Evolutionary conservation across 768 basidiomycete species (phyloP), one percentile per base, ranked within the genome.

Genomic region (Leccinum arenicola): DNA sequence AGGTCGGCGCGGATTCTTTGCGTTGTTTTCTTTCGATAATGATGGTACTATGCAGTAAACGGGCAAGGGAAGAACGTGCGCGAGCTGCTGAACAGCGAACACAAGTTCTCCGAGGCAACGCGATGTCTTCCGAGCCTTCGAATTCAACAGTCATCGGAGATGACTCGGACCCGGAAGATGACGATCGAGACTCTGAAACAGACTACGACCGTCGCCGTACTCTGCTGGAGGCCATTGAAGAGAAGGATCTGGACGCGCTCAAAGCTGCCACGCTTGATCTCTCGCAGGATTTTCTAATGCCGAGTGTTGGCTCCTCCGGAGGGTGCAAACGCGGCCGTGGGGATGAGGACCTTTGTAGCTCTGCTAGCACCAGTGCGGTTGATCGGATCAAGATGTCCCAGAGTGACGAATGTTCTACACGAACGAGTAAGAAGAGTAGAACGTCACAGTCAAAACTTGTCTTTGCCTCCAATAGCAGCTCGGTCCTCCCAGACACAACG

Each of bases 61-160:
- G 87, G 33, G 91, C 90, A 14, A 76, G 91, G 59, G 90, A 91
- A 63, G 89, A 91, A 68, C 80, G 91, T 57, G 91, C 89, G 2
- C 63, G 84, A 36, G 91, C 91, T n/a, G 83, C 82, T 7, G 89
- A 93, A 72, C 77, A 75, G 21, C 80, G 92, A 35, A 54, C 89
- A 12, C 73, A 72, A 52, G 76, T 78, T 9, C 66, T 85, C 50
- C 78, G 81, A 69, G 69, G 68, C 40, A 54, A 68, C 4, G n/a
- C n/a, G n/a, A 47, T 45, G 17, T 56, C 65, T 36, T 50, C 40
- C 10, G n/a, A 19, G n/a, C 9, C 61, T 45, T 62, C 58, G 31
- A 38, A n/a, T 10, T 19, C 38, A 59, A n/a, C 68, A 60, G 36
- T 60, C 56, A 10, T 58, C 60, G 38, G 56, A 57, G 35, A 63